Base-by-base conservation (phyloP, 371 early-diverging fungal genomes). In the Mucor saturninus region DNA sequence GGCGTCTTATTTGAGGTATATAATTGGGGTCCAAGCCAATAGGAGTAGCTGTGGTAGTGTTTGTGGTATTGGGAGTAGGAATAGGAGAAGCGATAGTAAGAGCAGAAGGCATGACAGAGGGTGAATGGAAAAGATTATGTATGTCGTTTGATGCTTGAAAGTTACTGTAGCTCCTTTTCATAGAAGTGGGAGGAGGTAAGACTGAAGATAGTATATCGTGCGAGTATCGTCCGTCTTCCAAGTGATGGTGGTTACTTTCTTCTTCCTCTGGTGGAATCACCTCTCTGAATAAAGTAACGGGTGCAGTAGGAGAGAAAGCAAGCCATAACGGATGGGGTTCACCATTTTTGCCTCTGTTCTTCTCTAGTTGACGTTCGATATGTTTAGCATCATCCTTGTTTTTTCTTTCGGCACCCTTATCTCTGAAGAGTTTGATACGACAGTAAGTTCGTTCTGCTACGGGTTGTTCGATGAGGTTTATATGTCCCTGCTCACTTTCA, bases 371-470 rank as follows among this genome's bases (percentile, higher is more conserved):
- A 4, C 70, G 63, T 53, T 65, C 66, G 45, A 69, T 60, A 56
- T 64, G 62, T 21, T 65, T 65, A 21, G 65, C 64, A 63, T 71
- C 72, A 31, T 74, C 62, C 42, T 71, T 71, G 28, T 68, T 66
- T 61, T 71, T 71, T 51, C 67, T 59, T 59, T 69, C 66, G 4
- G 73, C 69, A 26, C 73, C 73, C 61, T 84, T 85, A 64, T 85
- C 85, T 13, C 85, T 74, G 66, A 85, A 85, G 50, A 84, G 58
- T 65, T 84, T 81, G 45, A 83, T 70, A 50, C 79, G 69, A 8
- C 78, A 75, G 39, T 69, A 83, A 56, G 77, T 70, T 40, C 65
- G 65, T 62, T 85, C 84, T n/a, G 56, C 8, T 32, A 21, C 4
- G 26, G 50, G 13, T 15, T 15, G 8, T 10, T 10, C 50, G 4